phyloP scores from a whole-genome alignment of 169 alveolate species.

The Sarcocystis neurona region DNA sequence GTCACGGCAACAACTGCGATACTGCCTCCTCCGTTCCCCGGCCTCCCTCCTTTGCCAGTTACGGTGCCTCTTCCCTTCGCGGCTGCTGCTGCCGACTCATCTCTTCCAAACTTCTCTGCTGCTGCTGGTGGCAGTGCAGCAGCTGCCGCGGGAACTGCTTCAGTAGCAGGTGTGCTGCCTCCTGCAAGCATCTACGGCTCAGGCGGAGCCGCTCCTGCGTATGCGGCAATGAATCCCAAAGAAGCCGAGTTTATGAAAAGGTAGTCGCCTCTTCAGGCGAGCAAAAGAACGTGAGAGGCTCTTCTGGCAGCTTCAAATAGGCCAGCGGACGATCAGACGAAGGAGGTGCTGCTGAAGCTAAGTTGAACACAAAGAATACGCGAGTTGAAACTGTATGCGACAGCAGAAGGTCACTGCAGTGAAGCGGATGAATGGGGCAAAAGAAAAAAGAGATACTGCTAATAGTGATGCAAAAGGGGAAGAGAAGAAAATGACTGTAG shows the following conservation, averaged over 20 bases:
- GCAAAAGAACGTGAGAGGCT: no score
- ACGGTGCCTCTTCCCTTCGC: conserved; percentile 13
- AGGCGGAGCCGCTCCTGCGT: conserved; percentile 11
- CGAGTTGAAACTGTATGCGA: no score
- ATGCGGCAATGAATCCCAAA: conserved; percentile 50
- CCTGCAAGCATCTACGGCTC: conserved; percentile 8
- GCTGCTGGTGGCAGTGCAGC: not conserved
- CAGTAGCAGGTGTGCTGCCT: conserved; percentile 31
- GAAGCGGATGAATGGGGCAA: no score
- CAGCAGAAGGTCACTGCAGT: no score
- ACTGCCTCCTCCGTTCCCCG: conserved; percentile 22
- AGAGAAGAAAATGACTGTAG: no score
- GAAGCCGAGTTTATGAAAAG: conserved; percentile 55
- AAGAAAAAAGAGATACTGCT: no score
- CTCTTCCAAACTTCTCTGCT: not conserved
- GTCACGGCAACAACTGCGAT: not conserved
- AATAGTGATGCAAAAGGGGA: no score
- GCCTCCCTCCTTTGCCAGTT: conserved; percentile 13
- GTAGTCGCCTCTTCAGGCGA: not conserved
- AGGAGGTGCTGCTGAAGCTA: no score
- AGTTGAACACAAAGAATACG: no score
- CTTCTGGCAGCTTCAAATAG: no score
- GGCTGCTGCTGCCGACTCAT: not conserved
- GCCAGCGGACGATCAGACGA: no score
- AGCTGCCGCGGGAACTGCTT: conserved; percentile 17